Conservation (phyloP, 768 basidiomycete genomes). For the Lactarius sp. region DNA sequence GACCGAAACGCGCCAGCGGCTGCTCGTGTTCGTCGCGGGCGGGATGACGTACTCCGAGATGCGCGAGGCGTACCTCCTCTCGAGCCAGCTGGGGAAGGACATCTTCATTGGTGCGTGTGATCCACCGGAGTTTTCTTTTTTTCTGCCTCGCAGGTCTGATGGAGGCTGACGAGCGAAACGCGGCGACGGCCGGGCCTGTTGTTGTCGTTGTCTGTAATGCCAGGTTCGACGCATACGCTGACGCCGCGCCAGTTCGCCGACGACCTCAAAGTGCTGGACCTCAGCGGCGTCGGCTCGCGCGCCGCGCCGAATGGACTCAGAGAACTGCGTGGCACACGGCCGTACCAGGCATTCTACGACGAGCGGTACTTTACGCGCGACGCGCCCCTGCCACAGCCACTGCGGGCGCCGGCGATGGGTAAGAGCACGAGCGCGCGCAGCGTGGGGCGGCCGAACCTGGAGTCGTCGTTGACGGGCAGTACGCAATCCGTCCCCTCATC, state of each 20-base stretch:
- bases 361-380: conserved; percentile 69
- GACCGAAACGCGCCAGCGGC: conserved; percentile 57
- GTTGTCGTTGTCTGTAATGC: background rate
- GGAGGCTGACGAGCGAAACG: background rate
- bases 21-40: conserved; percentile 89
- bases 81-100: conserved; percentile 73
- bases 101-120: conserved; percentile 73
- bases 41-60: conserved; percentile 97
- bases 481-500: conserved; percentile 31
- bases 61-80: conserved; percentile 79
- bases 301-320: conserved; percentile 65
- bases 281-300: conserved; percentile 79
- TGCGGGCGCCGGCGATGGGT: conserved; percentile 32
- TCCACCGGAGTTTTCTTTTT: background rate
- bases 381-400: conserved; percentile 46
- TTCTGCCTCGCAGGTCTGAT: background rate
- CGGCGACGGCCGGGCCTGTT: background rate
- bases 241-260: conserved; percentile 83
- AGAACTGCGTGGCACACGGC: conserved; percentile 42
- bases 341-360: conserved; percentile 76
- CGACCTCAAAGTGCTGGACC: conserved; percentile 81
- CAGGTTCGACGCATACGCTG: conserved; percentile 85
- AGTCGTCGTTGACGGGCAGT: conserved; percentile 50
- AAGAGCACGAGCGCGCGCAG: conserved; percentile 29
- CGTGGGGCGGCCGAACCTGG: conserved; percentile 35